Evolutionary conservation across 345 rosid genomes (phyloP), one percentile per base, ranked within the genome.

Genomic region (Eucalyptus sideroxylon): DNA sequence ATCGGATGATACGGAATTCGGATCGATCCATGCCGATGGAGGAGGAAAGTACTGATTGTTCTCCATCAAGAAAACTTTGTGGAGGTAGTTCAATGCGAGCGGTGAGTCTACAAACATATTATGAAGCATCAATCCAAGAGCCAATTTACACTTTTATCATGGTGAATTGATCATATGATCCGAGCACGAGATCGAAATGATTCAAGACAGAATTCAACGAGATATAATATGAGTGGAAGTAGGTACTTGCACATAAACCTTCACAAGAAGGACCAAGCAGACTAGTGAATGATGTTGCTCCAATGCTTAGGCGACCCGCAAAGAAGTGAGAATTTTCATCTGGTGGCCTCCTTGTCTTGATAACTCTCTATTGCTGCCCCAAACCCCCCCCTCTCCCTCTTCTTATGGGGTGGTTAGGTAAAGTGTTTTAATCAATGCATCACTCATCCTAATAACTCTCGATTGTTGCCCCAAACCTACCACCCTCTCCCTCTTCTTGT

Each of bases 1-100:
- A 17, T 72, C 27, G 2, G 45, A 27, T 30, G 86, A 17, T 26
- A 45, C n/a, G 11, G 88, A 69, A 23, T 67, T 34, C 5, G 86
- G 88, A 87, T 60, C 87, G 30, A 47, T 13, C 90, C 90, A 89
- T 86, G 86, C 53, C 19, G n/a, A 53, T 7, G 86, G 88, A 27
- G 88, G 45, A 21, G 67, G 17, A 44, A 24, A 55, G 44, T 34
- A 65, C 4, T 59, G 67, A 37, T 0, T 19, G 5, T 72, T 37
- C 14, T 34, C 82, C 82, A 34, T 72, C 26, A 19, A 37, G 26
- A 72, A 37, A 34, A 37, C 82, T 8, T 4, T 72, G 45, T 5
- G 26, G 65, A 59, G 30, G 65, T 19, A 5, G 82, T 72, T 34
- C 26, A 34, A 5, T 17, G 7, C 26, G 11, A 72, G 82, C 8